A percentile compares a stretch with the other conserved stretches of the same genome.
These are phyloP conservation scores for Neurospora sp. DNA, from an alignment of 495 filamentous ascomycete species.

Conservation along the genomic window DNA sequence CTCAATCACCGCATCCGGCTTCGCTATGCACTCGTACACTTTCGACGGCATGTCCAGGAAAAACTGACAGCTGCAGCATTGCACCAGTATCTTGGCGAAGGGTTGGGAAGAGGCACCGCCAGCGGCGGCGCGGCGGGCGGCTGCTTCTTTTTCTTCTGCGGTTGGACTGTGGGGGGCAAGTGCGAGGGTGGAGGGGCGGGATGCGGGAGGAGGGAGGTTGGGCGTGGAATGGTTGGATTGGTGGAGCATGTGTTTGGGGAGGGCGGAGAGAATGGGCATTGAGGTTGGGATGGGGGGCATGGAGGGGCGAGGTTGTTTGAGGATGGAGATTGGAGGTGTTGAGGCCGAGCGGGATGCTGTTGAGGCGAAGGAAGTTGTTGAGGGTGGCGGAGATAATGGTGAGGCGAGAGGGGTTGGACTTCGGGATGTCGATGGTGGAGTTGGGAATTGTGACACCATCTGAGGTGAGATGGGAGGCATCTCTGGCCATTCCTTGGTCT, in stretches of 20 bases:
- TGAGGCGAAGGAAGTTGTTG: background rate
- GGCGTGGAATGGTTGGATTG: background rate
- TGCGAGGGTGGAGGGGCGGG: background rate
- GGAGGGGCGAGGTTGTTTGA: conserved; percentile 16
- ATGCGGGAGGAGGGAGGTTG: background rate
- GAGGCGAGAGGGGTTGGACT: background rate
- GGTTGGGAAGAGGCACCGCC: conserved; percentile 28
- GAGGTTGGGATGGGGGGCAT: background rate
- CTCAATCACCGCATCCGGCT: conserved; percentile 45
- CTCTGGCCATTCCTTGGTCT: background rate
- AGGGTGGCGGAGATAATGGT: background rate
- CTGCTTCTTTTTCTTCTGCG: background rate
- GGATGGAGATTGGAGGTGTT: conserved; percentile 16
- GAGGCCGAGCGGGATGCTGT: conserved; percentile 3
- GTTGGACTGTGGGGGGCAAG: background rate
- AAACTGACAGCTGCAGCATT: conserved; percentile 72
- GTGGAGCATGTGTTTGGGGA: conserved; percentile 24
- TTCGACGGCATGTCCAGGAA: conserved; percentile 74
- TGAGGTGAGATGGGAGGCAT: background rate
- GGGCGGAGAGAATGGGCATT: conserved; percentile 11
- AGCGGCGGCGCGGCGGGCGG: conserved; percentile 6
- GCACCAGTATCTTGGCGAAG: conserved; percentile 66
- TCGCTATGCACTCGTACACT: conserved; percentile 64
- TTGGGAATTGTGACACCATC: background rate
- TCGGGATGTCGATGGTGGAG: background rate